Evolutionary conservation across 2,329 filamentous ascomycete genomes (phyloP).

Genomic region (Pyrenophora teres): DNA sequence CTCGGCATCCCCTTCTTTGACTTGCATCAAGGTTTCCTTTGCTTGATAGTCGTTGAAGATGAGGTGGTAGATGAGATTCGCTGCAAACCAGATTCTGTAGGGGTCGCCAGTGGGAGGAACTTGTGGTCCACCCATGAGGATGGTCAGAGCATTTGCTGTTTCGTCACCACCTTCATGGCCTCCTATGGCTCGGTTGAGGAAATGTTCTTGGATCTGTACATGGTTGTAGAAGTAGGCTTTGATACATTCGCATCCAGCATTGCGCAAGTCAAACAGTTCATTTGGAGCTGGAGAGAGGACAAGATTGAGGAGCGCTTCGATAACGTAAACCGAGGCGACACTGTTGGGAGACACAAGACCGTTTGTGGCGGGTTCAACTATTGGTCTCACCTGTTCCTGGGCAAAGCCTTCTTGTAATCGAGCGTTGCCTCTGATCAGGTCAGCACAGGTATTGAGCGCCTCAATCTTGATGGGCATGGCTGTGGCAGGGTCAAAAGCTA

Average conservation of each 20-base stretch:
- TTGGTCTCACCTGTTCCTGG: constrained; percentile 75
- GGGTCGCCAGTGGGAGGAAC: constrained; percentile 72
- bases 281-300: constrained; percentile 70
- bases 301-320: constrained; percentile 87
- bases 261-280: constrained; percentile 76
- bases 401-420: constrained; percentile 87
- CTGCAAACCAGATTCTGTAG: constrained; percentile 88
- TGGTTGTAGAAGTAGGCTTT: constrained; percentile 91
- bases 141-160: constrained; percentile 85
- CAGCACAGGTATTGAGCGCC: constrained; percentile 83
- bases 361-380: constrained; percentile 53
- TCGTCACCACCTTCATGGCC: constrained; percentile 81
- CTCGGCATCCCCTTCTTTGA: constrained; percentile 86
- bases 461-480: constrained; percentile 81
- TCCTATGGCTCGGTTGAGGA: constrained; percentile 84
- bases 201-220: constrained; percentile 79
- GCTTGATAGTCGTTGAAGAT: constrained; percentile 78
- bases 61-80: constrained; percentile 83
- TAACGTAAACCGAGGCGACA: constrained; percentile 77
- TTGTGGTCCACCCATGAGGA: constrained; percentile 71
- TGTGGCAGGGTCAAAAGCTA: constrained; percentile 76
- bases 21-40: constrained; percentile 77
- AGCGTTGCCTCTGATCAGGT: constrained; percentile 82
- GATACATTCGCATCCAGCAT: constrained; percentile 86
- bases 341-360: constrained; percentile 54